Evolutionary conservation across 2,329 filamentous ascomycete species (phyloP).

Genomic region (Lasiodiplodia sp.): DNA sequence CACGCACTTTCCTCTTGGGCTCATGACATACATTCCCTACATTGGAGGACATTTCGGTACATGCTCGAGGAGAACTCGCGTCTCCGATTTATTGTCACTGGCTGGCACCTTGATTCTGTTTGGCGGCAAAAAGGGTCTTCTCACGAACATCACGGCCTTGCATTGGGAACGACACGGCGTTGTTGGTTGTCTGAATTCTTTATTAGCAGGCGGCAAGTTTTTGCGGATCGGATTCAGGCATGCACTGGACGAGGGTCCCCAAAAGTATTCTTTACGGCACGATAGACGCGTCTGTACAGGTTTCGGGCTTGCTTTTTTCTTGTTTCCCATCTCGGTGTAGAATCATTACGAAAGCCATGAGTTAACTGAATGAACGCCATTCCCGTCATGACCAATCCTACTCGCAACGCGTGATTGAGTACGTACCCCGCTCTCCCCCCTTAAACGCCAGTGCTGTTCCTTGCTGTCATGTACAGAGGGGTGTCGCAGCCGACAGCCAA

Average conservation of each 20-base stretch:
- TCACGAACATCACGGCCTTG: slow-evolving; percentile 25
- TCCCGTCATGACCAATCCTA: neutral
- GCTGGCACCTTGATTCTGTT: neutral
- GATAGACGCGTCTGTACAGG: slow-evolving; percentile 7
- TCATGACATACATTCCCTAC: slow-evolving; percentile 11
- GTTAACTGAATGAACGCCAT: neutral
- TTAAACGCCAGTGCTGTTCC: neutral
- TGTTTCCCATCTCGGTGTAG: slow-evolving; percentile 17
- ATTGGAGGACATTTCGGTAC: slow-evolving; percentile 13
- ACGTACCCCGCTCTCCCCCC: too few species aligned
- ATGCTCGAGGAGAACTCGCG: neutral
- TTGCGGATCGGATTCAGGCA: neutral
- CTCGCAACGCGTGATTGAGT: neutral
- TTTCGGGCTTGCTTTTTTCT: neutral
- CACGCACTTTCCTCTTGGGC: slow-evolving; percentile 17
- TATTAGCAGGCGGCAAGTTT: neutral
- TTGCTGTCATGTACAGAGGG: neutral
- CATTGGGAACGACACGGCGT: neutral
- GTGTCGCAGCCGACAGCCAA: too few species aligned
- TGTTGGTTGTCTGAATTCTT: neutral
- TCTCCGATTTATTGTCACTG: neutral
- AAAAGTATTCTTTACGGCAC: slow-evolving; percentile 16
- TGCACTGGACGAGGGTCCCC: neutral
- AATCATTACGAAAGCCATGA: slow-evolving; percentile 11
- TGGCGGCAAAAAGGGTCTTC: neutral